Conservation (phyloP, 306 rosid genomes). For the Abrus precatorius region DNA sequence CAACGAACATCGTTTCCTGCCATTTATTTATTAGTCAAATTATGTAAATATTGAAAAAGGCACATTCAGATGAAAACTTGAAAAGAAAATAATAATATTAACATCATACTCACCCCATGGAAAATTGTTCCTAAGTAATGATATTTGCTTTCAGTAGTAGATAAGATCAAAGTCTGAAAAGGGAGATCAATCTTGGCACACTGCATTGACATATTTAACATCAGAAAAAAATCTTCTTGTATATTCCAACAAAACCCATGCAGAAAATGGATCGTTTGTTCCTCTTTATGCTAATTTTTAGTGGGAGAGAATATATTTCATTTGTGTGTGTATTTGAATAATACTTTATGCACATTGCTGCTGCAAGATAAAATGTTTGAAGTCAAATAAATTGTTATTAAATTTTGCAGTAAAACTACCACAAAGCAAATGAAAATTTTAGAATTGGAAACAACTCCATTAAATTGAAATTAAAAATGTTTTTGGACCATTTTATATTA, state of each 20-base stretch:
- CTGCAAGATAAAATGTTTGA: not conserved
- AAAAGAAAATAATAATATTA: not conserved
- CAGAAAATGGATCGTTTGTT: not conserved
- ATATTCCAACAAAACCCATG: not conserved
- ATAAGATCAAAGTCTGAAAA: not conserved
- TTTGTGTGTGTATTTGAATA: too few species aligned
- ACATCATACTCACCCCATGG: not conserved
- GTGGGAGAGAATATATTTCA: too few species aligned
- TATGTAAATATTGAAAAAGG: not conserved
- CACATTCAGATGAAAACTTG: not conserved
- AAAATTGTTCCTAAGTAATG: not conserved
- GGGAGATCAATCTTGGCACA: constrained; percentile 7
- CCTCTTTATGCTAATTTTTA: not conserved
- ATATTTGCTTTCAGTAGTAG: not conserved
- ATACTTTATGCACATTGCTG: not conserved
- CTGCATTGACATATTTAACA: constrained; percentile 36
- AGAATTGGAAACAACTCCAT: not conserved
- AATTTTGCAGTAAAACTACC: not conserved
- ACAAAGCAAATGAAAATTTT: not conserved
- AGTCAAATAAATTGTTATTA: not conserved
- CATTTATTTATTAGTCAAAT: constrained; percentile 27
- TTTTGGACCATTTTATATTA: not conserved
- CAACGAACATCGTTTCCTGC: constrained; percentile 25
- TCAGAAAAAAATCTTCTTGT: not conserved
- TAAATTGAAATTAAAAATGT: not conserved